phyloP scores from a whole-genome alignment of 1,284 basidiomycete genomes.

The Coniferiporia weirii region DNA sequence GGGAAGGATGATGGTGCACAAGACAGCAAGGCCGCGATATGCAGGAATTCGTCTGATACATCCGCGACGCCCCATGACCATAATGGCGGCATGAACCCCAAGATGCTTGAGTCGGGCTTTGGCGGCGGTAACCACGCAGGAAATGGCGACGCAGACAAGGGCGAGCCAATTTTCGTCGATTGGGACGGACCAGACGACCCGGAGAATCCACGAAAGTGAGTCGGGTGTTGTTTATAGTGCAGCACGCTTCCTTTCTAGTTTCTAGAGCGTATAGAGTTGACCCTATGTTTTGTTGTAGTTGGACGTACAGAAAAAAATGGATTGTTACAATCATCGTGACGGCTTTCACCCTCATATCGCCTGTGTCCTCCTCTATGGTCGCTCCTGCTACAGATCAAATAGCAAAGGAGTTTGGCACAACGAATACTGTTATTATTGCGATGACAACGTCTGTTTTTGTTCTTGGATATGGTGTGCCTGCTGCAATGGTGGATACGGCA shows the following conservation, averaged over 20 bases:
- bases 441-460: slow-evolving; percentile 66
- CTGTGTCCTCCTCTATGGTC: slow-evolving; percentile 67
- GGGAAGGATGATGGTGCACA: too few species aligned
- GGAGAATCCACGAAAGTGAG: slow-evolving; percentile 60
- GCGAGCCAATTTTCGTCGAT: slow-evolving; percentile 40
- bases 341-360: slow-evolving; percentile 60
- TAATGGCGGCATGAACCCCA: background rate
- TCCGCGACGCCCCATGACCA: background rate
- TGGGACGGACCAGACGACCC: slow-evolving; percentile 63
- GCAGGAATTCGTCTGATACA: too few species aligned
- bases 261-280: too few species aligned
- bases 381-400: slow-evolving; percentile 58
- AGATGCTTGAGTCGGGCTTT: slow-evolving; percentile 14
- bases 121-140: too few species aligned
- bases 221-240: too few species aligned
- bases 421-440: slow-evolving; percentile 44
- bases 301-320: slow-evolving; percentile 57
- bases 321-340: slow-evolving; percentile 56
- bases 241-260: too few species aligned
- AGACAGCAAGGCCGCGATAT: too few species aligned
- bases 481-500: background rate
- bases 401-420: slow-evolving; percentile 52
- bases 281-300: slow-evolving; percentile 34
- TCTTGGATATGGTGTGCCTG: slow-evolving; percentile 50
- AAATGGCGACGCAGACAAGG: slow-evolving; percentile 9